Base-by-base conservation (phyloP, 1,139 yeast species). In the Taiozyma onychis region DNA sequence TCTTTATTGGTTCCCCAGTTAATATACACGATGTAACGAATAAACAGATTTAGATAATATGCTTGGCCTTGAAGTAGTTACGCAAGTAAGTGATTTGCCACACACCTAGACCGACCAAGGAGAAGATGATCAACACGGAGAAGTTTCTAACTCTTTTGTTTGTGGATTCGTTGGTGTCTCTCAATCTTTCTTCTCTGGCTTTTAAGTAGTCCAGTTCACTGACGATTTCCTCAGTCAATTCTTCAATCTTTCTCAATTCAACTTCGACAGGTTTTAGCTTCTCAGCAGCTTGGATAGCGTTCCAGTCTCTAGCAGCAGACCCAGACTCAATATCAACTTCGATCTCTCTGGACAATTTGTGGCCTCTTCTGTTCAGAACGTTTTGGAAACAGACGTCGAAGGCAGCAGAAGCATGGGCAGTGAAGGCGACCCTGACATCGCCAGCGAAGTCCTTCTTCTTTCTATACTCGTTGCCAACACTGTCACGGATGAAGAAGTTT, bases 301-400 rank as follows among this genome's bases (percentile, higher is more conserved):
- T 89, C 98, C 98, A 93, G 71, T 93, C 98, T 70, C 98, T 85
- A 41, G 98, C 98, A 61, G 91, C 89, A 49, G 97, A 88, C 35
- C 99, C 99, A 57, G 91, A 85, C 69, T 93, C 98, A 52, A 93
- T 86, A 59, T 91, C 97, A 63, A 93, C 75, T 65, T 90, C 97
- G 59, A 93, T 75, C 51, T 84, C 83, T 69, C 91, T 79, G 44
- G 72, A 66, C 57, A 78, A 64, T 45, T 72, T 61, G 51, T 70
- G 69, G 8, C 71, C 71, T 48, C 67, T 69, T 49, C 57, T 55
- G 35, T 70, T 67, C 52, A 79, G 76, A 49, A 73, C 68, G 68
- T 93, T 93, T 56, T 84, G 86, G 71, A 93, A 88, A 70, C 99
- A 93, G 48, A 93, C 81, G 67, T 93, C 98, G 66, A 93, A 82